Conservation (phyloP, 148 eudicot species). For the Nyssa sinensis region DNA sequence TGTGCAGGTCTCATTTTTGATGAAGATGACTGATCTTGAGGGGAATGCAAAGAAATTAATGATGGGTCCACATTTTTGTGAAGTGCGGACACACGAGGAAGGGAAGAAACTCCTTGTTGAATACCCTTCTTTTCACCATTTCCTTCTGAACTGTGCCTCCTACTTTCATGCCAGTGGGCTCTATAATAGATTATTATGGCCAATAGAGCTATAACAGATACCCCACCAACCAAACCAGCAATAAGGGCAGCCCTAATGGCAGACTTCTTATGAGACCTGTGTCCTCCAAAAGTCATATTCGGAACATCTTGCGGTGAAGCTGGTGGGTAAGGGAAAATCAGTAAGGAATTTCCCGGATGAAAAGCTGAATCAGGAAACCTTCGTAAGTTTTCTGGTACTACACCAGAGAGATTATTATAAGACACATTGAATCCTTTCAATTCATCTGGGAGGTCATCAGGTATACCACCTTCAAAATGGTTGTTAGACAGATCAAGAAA, state of each 20-base stretch:
- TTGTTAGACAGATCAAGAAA: conserved; percentile 59
- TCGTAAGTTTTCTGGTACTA: conserved; percentile 50
- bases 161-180: conserved; percentile 24
- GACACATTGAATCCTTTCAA: conserved; percentile 50
- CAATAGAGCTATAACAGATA: conserved; percentile 34
- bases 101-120: conserved; percentile 25
- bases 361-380: conserved; percentile 60
- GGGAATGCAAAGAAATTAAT: conserved; percentile 17
- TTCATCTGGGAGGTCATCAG: conserved; percentile 46
- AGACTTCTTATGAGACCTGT: conserved; percentile 34
- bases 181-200: conserved; percentile 39
- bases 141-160: conserved; percentile 15
- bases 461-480: conserved; percentile 55
- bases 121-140: conserved; percentile 31
- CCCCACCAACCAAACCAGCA: conserved; percentile 45
- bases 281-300: conserved; percentile 18
- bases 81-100: conserved; percentile 25
- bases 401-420: conserved; percentile 62
- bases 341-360: conserved; percentile 63
- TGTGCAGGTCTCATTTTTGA: conserved; percentile 18
- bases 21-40: conserved; percentile 14
- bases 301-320: conserved; percentile 28
- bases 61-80: conserved; percentile 29
- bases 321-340: conserved; percentile 31
- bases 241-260: conserved; percentile 43